Evolutionary conservation across 2,329 filamentous ascomycete species (phyloP), one percentile per base, ranked within the genome.

Genomic region (Herpotrichia juniperi): DNA sequence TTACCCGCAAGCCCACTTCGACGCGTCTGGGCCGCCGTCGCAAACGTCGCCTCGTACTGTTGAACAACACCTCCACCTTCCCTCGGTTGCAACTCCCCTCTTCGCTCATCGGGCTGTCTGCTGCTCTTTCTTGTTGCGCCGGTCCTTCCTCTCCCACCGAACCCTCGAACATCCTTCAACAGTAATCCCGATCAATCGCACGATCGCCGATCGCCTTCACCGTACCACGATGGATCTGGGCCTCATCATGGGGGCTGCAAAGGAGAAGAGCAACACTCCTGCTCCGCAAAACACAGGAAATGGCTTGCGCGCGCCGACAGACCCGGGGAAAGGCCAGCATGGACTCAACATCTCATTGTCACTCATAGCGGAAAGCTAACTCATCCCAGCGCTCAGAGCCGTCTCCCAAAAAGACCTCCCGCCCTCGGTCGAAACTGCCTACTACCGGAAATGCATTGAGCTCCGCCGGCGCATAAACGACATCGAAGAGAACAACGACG

Each of bases 371-470:
- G 3, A 37, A 24, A 24, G 8, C 37, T 40, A 24, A 40, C 21
- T 14, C 37, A 22, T 24, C 37, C 19, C 37, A 40, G 37, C 37
- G 7, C 10, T 16, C 5, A 22, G 68, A 48, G 66, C 69, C 14
- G 57, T 68, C 48, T 66, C 68, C 21, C 69, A 71, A 37, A 71
- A 71, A 61, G 71, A 74, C 30, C 83, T 87, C 50, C 91, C 93
- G 17, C 93, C 94, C 14, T 96, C 92, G 14, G 92, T 97, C 57
- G 93, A 99, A 76, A 89, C 93, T 72, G 93, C 93, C 45, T 99
- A 97, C 77, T 92, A 94, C 67, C 86, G 91, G 59, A 97, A 99
- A 85, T 97, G 93, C 75, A 91, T 97, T 71, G 90, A 96, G 65
- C 84, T 99, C 19, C 96, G 96, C 78, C 89, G 91, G 65, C 89